Evolutionary conservation across 306 rosid species (phyloP).

Genomic region (Betula pendula): DNA sequence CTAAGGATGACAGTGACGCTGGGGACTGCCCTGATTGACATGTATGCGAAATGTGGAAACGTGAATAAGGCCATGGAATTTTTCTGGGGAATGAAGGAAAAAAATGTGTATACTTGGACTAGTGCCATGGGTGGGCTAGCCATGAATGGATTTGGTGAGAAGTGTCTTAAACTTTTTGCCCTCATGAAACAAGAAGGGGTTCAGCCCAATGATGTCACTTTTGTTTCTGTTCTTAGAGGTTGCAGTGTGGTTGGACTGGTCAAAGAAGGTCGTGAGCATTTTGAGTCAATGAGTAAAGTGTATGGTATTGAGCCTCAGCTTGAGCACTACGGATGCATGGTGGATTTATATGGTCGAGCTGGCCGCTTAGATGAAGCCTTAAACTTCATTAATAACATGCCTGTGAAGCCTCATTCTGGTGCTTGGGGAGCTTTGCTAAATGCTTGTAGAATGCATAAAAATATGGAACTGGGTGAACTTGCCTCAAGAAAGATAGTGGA

Average conservation of each 20-base stretch:
- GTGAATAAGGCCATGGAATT: slow-evolving; percentile 60
- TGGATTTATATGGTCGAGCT: slow-evolving; percentile 61
- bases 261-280: slow-evolving; percentile 49
- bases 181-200: slow-evolving; percentile 47
- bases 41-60: slow-evolving; percentile 67
- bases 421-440: slow-evolving; percentile 72
- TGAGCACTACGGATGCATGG: slow-evolving; percentile 67
- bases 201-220: slow-evolving; percentile 51
- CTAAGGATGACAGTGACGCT: slow-evolving; percentile 42
- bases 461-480: slow-evolving; percentile 50
- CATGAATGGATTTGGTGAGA: slow-evolving; percentile 57
- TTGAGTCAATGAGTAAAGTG: slow-evolving; percentile 46
- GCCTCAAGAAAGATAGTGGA: slow-evolving; percentile 50
- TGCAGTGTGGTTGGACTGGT: slow-evolving; percentile 65
- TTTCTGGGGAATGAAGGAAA: slow-evolving; percentile 58
- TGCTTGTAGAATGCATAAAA: slow-evolving; percentile 54
- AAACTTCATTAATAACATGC: slow-evolving; percentile 56
- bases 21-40: slow-evolving; percentile 61
- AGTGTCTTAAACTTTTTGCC: slow-evolving; percentile 50
- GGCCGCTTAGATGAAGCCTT: slow-evolving; percentile 60
- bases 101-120: slow-evolving; percentile 63
- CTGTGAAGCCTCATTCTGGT: slow-evolving; percentile 57
- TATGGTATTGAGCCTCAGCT: slow-evolving; percentile 52
- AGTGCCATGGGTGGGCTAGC: slow-evolving; percentile 61
- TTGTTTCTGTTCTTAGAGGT: slow-evolving; percentile 49